Evolutionary conservation across 495 filamentous ascomycete genomes (phyloP).

Genomic region (Neurospora sp.): DNA sequence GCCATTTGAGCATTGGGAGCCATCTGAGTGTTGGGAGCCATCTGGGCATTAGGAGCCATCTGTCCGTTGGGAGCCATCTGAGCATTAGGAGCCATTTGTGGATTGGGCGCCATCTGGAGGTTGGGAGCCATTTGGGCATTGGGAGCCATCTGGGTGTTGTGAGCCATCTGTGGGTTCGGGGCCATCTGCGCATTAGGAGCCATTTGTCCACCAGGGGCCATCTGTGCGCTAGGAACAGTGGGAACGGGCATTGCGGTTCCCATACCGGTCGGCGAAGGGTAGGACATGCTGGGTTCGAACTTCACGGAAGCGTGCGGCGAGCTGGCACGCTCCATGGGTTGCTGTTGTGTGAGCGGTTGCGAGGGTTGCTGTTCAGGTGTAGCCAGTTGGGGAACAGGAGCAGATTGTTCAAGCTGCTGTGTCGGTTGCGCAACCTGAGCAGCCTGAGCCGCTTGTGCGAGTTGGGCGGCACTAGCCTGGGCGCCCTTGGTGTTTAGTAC

Average conservation of each 20-base stretch:
- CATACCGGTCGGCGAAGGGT: constrained; percentile 29
- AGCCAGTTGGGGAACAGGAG: constrained; percentile 2
- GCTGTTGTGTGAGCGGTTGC: constrained; percentile 8
- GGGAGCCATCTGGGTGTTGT: not conserved
- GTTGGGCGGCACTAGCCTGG: constrained; percentile 1
- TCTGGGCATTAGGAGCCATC: not conserved
- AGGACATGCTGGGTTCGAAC: constrained; percentile 21
- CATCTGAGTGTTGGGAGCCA: not conserved
- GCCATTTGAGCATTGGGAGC: constrained; percentile 47
- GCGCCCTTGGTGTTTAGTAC: constrained; percentile 27
- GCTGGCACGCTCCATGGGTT: constrained; percentile 52
- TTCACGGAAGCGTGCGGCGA: constrained; percentile 62
- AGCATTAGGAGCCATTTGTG: not conserved
- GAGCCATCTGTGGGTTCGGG: not conserved
- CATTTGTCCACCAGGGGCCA: constrained; percentile 26
- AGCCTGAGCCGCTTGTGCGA: not conserved
- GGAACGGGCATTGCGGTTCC: constrained; percentile 16
- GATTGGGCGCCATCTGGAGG: not conserved
- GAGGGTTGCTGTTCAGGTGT: constrained; percentile 16
- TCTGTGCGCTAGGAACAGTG: constrained; percentile 39
- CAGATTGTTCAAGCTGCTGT: not conserved
- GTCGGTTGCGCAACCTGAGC: not conserved
- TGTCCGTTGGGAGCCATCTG: not conserved
- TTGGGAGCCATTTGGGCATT: not conserved
- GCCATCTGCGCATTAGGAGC: not conserved